Evolutionary conservation across 2,329 filamentous ascomycete genomes (phyloP).

Genomic region (Neonectria magnoliae): DNA sequence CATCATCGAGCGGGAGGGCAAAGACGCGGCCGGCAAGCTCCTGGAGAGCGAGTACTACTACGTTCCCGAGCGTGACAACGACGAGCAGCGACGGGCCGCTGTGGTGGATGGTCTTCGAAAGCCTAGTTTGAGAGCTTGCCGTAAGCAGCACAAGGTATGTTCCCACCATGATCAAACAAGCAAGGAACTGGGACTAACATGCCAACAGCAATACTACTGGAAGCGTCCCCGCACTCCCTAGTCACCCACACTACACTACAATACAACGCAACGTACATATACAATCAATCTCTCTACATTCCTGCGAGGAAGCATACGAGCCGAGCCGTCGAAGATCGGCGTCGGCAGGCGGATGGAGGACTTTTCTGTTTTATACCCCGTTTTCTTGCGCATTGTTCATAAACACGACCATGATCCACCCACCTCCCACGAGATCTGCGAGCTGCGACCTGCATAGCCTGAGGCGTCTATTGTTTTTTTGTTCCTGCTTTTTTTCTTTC

Average conservation of each 20-base stretch:
- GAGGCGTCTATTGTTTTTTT: conserved; percentile 38
- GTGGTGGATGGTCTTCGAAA: conserved; percentile 89
- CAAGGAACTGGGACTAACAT: conserved; percentile 29
- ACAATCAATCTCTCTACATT: neutral
- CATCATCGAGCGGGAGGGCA: conserved; percentile 88
- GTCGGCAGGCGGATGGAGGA: conserved; percentile 23
- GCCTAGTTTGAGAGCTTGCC: conserved; percentile 86
- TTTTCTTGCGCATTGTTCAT: conserved; percentile 21
- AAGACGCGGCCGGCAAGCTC: conserved; percentile 92
- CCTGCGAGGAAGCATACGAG: neutral
- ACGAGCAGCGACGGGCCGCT: conserved; percentile 80
- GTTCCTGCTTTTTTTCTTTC: conserved; percentile 13
- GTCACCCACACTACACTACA: conserved; percentile 26
- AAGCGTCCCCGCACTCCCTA: conserved; percentile 70
- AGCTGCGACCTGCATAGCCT: conserved; percentile 40
- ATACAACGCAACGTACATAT: conserved; percentile 24
- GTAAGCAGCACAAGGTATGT: conserved; percentile 96
- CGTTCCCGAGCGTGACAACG: conserved; percentile 84
- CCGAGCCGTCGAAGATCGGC: neutral
- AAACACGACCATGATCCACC: conserved; percentile 19
- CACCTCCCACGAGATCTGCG: conserved; percentile 24
- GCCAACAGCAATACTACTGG: conserved; percentile 73
- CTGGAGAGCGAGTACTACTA: conserved; percentile 99
- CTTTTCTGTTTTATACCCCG: conserved; percentile 39
- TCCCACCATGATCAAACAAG: neutral